Percentiles rank a stretch among this genome's conserved stretches.
Evolutionary conservation across 2,329 filamentous ascomycete genomes (phyloP).

Genomic region (Grosmannia huntii): DNA sequence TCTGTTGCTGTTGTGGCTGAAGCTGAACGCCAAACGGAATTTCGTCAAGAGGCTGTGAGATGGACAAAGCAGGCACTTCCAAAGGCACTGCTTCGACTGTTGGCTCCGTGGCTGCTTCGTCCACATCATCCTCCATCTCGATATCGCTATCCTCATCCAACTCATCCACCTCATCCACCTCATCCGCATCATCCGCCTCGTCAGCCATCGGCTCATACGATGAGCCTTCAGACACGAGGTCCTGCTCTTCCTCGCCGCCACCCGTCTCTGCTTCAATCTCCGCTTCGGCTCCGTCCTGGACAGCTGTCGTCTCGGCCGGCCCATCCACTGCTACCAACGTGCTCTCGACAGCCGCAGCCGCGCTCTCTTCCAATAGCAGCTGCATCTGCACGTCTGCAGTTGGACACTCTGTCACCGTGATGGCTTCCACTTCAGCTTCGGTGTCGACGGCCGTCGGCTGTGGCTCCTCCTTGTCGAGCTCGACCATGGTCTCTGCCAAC

Average conservation of each 20-base stretch:
- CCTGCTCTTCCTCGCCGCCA: not conserved
- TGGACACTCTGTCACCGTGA: not conserved
- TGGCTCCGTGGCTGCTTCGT: not conserved
- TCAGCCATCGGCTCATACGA: slow-evolving; percentile 1
- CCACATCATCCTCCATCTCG: not conserved
- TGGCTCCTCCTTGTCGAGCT: slow-evolving; percentile 22
- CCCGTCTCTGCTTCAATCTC: not conserved
- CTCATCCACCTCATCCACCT: not conserved
- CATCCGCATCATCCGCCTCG: not conserved
- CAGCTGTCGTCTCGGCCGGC: not conserved
- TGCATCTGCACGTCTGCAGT: not conserved
- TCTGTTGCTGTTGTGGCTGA: not conserved
- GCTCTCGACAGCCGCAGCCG: not conserved
- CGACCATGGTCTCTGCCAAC: slow-evolving; percentile 19
- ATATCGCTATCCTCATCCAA: slow-evolving; percentile 14
- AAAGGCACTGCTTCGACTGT: not conserved
- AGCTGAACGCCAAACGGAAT: not conserved
- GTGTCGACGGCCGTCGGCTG: not conserved
- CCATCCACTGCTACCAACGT: not conserved
- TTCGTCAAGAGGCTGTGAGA: not conserved
- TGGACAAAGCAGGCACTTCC: not conserved
- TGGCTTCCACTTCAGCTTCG: not conserved
- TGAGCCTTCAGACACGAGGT: slow-evolving; percentile 9
- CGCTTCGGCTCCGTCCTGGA: not conserved
- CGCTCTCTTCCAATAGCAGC: not conserved